Percentiles rank a stretch among this genome's conserved stretches.
phyloP scores from a whole-genome alignment of 2,329 filamentous ascomycete species.

The Dothidotthia symphoricarpi region DNA sequence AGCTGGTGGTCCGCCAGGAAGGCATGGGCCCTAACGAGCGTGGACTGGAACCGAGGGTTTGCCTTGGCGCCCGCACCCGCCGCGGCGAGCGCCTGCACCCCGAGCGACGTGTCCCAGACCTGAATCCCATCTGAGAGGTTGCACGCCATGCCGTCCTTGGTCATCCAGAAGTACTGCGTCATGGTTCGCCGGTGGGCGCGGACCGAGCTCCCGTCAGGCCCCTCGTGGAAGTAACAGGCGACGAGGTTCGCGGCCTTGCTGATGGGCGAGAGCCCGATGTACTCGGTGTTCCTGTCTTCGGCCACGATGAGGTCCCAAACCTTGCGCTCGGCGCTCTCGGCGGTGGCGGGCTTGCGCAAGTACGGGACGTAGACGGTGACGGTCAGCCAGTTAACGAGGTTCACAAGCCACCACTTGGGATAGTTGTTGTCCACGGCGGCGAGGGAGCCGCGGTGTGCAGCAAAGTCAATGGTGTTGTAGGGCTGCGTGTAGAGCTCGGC shows the following conservation, averaged over 20 bases:
- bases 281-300: conserved; percentile 3
- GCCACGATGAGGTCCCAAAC: conserved; percentile 1
- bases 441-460: background rate
- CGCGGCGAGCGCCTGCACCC: background rate
- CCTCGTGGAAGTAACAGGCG: background rate
- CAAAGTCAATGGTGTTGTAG: conserved; percentile 2
- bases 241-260: conserved; percentile 2
- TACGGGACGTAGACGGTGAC: background rate
- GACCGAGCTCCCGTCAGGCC: background rate
- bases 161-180: conserved; percentile 2
- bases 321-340: background rate
- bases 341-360: background rate
- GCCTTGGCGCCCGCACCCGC: background rate
- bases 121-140: background rate
- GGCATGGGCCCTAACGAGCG: conserved; percentile 1
- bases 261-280: conserved; percentile 1
- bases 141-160: conserved; percentile 1
- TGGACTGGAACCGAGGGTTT: background rate
- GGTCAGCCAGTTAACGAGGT: background rate
- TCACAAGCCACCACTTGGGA: background rate
- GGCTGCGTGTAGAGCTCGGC: conserved; percentile 1
- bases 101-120: conserved; percentile 3
- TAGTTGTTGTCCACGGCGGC: background rate
- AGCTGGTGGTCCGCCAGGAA: conserved; percentile 3
- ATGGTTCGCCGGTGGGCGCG: background rate